Evolutionary conservation across 208 protist genomes (phyloP).

Genomic region (Leishmania arabica): DNA sequence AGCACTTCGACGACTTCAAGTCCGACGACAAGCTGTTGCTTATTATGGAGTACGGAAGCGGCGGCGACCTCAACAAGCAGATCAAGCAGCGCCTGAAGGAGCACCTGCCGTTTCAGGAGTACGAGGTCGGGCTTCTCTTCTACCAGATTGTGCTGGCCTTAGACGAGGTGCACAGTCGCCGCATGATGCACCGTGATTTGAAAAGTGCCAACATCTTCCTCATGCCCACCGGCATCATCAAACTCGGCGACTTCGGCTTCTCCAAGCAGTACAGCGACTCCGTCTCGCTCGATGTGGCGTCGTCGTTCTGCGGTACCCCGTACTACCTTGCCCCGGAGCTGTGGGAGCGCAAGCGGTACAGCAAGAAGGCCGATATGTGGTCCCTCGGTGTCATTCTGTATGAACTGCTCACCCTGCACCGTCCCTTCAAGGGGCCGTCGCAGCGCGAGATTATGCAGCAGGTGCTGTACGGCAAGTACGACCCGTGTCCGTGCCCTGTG

Average conservation of each 20-base stretch:
- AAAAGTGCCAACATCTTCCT: constrained; percentile 93
- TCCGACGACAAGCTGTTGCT: constrained; percentile 82
- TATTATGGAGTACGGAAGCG: constrained; percentile 91
- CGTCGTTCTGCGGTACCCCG: constrained; percentile 89
- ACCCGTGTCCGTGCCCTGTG: constrained; percentile 73
- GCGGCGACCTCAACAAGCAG: constrained; percentile 88
- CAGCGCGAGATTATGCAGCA: constrained; percentile 88
- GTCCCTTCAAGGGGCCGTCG: constrained; percentile 86
- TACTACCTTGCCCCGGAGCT: constrained; percentile 95
- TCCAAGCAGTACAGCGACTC: constrained; percentile 84
- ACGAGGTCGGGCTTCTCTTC: constrained; percentile 87
- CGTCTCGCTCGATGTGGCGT: constrained; percentile 75
- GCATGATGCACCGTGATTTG: constrained; percentile 91
- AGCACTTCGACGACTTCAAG: constrained; percentile 87
- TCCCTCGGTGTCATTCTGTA: constrained; percentile 89
- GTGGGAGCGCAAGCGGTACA: constrained; percentile 92
- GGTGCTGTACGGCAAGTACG: constrained; percentile 76
- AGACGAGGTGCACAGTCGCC: constrained; percentile 82
- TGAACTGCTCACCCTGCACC: constrained; percentile 83
- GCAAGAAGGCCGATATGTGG: constrained; percentile 95
- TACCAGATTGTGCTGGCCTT: constrained; percentile 86
- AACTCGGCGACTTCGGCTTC: constrained; percentile 92
- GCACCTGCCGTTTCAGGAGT: constrained; percentile 76
- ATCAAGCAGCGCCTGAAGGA: constrained; percentile 83
- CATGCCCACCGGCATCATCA: constrained; percentile 84